A percentile compares a stretch with the other conserved stretches of the same genome.
Conservation (phyloP, 805 yeast genomes). For the Candida schatavii region DNA sequence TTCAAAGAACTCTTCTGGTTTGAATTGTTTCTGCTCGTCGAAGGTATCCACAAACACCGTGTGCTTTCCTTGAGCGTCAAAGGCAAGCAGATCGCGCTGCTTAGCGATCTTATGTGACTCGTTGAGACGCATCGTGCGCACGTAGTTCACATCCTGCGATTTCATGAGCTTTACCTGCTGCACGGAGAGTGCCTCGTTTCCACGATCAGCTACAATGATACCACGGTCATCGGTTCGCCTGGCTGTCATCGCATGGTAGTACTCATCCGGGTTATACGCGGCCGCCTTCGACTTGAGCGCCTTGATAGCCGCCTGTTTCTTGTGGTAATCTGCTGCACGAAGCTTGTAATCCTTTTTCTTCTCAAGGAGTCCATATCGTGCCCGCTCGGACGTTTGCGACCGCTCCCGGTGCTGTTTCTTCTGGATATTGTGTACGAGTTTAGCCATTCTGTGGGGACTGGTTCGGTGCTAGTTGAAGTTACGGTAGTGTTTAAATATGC, state of each 20-base stretch:
- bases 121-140: slow-evolving; percentile 69
- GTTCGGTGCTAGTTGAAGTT: no score
- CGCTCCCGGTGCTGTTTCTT: slow-evolving; percentile 96
- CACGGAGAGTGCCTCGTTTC: slow-evolving; percentile 53
- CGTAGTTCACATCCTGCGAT: slow-evolving; percentile 87
- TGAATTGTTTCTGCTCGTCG: slow-evolving; percentile 54
- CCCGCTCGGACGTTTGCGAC: slow-evolving; percentile 75
- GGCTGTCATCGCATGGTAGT: slow-evolving; percentile 87
- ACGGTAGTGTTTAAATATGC: no score
- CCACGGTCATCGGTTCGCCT: slow-evolving; percentile 70
- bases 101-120: slow-evolving; percentile 66
- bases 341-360: slow-evolving; percentile 63
- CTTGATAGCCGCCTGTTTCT: slow-evolving; percentile 63
- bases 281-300: slow-evolving; percentile 69
- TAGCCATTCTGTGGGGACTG: slow-evolving; percentile 56
- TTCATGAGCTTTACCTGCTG: slow-evolving; percentile 83
- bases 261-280: slow-evolving; percentile 88
- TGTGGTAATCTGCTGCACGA: slow-evolving; percentile 55
- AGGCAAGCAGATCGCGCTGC: slow-evolving; percentile 46
- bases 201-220: slow-evolving; percentile 62
- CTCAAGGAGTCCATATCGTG: slow-evolving; percentile 80
- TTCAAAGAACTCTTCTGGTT: slow-evolving; percentile 63
- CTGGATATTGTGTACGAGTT: slow-evolving; percentile 83
- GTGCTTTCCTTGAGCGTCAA: slow-evolving; percentile 67
- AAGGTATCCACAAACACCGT: slow-evolving; percentile 78